Percentiles rank a stretch among this genome's conserved stretches.
phyloP scores from a whole-genome alignment of 1,139 yeast species.

The Debaryomycetaceae sp. region DNA sequence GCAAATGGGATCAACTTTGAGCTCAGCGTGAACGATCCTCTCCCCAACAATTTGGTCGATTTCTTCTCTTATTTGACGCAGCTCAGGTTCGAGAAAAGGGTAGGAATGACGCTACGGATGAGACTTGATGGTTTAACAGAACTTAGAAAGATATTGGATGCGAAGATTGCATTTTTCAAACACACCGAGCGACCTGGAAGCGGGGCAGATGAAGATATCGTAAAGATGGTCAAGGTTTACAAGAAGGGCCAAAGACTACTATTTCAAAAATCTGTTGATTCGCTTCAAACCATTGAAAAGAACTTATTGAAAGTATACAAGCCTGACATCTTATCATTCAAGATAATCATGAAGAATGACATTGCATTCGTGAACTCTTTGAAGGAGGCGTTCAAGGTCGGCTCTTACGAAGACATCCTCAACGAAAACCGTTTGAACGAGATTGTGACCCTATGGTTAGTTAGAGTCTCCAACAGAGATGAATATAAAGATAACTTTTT shows the following conservation, averaged over 20 bases:
- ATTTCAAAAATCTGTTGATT: conserved; percentile 6
- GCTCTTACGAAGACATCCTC: conserved; percentile 6
- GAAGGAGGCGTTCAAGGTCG: conserved; percentile 1
- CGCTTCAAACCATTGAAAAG: conserved; percentile 6
- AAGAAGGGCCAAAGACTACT: conserved; percentile 5
- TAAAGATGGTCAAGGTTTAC: conserved; percentile 3
- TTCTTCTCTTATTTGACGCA: conserved; percentile 6
- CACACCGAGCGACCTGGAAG: not conserved
- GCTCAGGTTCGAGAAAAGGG: conserved; percentile 4
- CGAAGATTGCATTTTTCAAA: conserved; percentile 5
- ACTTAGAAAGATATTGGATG: conserved; percentile 4
- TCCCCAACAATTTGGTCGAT: conserved; percentile 6
- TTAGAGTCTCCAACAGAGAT: conserved; percentile 4
- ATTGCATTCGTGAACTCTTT: conserved; percentile 2
- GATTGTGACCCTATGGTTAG: conserved; percentile 6
- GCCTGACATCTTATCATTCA: conserved; percentile 4
- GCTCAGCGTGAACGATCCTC: conserved; percentile 1
- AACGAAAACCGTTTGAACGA: conserved; percentile 1
- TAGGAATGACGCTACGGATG: conserved; percentile 8
- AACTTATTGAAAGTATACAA: conserved; percentile 4
- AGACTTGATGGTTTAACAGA: conserved; percentile 4
- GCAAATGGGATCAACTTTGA: conserved; percentile 6
- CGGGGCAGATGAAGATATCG: conserved; percentile 1
- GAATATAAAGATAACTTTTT: not conserved
- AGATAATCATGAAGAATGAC: conserved; percentile 7